Conservation (phyloP, 2,329 filamentous ascomycete species). For the Laburnicola sp. region DNA sequence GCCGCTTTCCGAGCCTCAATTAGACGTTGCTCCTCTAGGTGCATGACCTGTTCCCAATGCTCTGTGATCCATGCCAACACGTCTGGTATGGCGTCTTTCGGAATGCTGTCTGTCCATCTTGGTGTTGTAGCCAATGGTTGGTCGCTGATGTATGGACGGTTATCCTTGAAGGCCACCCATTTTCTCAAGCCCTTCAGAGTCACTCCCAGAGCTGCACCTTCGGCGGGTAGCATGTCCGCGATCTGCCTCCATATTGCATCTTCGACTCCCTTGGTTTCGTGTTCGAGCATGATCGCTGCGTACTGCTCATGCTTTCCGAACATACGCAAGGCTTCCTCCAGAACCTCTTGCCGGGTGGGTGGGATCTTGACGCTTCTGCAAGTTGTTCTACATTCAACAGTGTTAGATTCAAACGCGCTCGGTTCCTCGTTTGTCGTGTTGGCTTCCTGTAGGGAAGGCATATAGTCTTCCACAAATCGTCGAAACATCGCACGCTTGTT, state of each 20-base stretch:
- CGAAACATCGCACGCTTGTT: conserved; percentile 60
- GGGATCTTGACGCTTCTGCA: too few relatives aligned
- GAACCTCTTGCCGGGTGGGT: conserved; percentile 51
- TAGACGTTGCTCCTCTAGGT: conserved; percentile 33
- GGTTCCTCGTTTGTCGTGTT: conserved; percentile 9
- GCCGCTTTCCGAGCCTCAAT: conserved; percentile 15
- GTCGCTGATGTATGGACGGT: conserved; percentile 21
- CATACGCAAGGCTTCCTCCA: conserved; percentile 55
- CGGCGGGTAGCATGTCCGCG: conserved; percentile 43
- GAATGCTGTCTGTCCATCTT: conserved; percentile 27
- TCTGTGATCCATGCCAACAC: conserved; percentile 35
- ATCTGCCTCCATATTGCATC: conserved; percentile 49
- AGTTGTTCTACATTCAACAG: not conserved
- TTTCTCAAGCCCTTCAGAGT: conserved; percentile 37
- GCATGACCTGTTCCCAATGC: conserved; percentile 37
- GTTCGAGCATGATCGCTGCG: conserved; percentile 41
- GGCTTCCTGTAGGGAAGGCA: conserved; percentile 57
- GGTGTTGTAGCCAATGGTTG: conserved; percentile 21
- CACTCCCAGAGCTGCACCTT: conserved; percentile 27
- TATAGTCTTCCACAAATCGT: conserved; percentile 64
- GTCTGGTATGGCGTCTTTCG: conserved; percentile 11
- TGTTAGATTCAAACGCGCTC: conserved; percentile 5
- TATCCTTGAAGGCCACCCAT: conserved; percentile 39
- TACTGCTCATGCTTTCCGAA: conserved; percentile 57
- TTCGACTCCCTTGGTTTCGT: conserved; percentile 46